Conservation (phyloP, 345 rosid species). For the Geranium brycei region DNA sequence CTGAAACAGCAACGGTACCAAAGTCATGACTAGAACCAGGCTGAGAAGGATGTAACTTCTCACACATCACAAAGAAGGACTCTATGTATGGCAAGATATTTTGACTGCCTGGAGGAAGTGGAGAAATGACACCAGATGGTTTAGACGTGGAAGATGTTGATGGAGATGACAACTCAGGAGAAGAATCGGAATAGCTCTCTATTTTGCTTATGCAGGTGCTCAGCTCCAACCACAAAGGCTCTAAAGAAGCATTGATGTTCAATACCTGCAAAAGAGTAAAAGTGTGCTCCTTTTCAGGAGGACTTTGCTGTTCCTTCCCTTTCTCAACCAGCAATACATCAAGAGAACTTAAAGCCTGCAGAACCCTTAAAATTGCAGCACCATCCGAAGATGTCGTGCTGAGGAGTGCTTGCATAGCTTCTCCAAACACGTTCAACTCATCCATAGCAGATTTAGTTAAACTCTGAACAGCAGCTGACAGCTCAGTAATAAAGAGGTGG, state of each 20-base stretch:
- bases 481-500: slow-evolving; percentile 70
- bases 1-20: slow-evolving; percentile 35
- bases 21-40: slow-evolving; percentile 55
- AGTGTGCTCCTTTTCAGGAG: slow-evolving; percentile 40
- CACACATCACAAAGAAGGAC: slow-evolving; percentile 81
- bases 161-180: slow-evolving; percentile 26
- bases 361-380: slow-evolving; percentile 78
- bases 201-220: slow-evolving; percentile 87
- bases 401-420: slow-evolving; percentile 67
- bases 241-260: slow-evolving; percentile 62
- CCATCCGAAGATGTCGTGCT: slow-evolving; percentile 75
- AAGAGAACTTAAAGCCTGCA: slow-evolving; percentile 82
- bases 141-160: slow-evolving; percentile 35
- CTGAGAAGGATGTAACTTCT: slow-evolving; percentile 73
- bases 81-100: slow-evolving; percentile 90
- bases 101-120: slow-evolving; percentile 96
- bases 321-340: slow-evolving; percentile 36
- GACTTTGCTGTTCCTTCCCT: slow-evolving; percentile 42
- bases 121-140: slow-evolving; percentile 48
- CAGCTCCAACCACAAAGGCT: slow-evolving; percentile 83
- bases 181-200: slow-evolving; percentile 68
- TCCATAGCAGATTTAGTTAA: slow-evolving; percentile 65
- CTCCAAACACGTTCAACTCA: slow-evolving; percentile 71
- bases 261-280: slow-evolving; percentile 52
- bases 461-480: slow-evolving; percentile 55